Evolutionary conservation across 768 basidiomycete species (phyloP).

Genomic region (Mrakia frigida): DNA sequence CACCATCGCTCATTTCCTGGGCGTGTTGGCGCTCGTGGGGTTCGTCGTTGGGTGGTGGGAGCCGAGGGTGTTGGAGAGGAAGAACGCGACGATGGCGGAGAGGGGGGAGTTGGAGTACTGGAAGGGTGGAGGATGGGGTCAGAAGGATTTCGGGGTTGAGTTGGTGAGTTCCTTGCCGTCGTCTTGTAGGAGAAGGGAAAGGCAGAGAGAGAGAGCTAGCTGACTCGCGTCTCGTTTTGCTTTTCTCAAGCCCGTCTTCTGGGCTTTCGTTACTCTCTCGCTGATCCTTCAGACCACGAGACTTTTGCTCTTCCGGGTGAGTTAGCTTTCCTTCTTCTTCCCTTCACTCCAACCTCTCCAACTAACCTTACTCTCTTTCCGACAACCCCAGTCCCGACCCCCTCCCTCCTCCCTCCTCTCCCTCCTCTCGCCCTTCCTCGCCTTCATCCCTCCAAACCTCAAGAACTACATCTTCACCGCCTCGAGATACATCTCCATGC

Average conservation of each 20-base stretch:
- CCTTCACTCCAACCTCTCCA: neutral
- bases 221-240: neutral
- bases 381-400: slow-evolving; percentile 39
- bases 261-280: slow-evolving; percentile 44
- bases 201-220: neutral
- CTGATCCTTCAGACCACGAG: slow-evolving; percentile 44
- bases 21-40: slow-evolving; percentile 36
- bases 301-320: slow-evolving; percentile 42
- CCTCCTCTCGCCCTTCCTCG: slow-evolving; percentile 41
- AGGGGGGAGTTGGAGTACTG: slow-evolving; percentile 26
- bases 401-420: slow-evolving; percentile 39
- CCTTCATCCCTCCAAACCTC: slow-evolving; percentile 42
- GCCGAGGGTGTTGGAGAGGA: slow-evolving; percentile 34
- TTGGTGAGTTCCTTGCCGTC: slow-evolving; percentile 12
- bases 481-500: slow-evolving; percentile 40
- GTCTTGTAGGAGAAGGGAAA: neutral
- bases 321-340: slow-evolving; percentile 10
- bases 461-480: slow-evolving; percentile 41
- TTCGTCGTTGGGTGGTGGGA: slow-evolving; percentile 44
- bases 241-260: slow-evolving; percentile 42
- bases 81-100: neutral
- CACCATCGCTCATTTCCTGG: slow-evolving; percentile 40
- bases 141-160: slow-evolving; percentile 8
- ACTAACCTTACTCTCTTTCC: neutral
- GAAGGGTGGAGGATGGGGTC: slow-evolving; percentile 11